A percentile compares a stretch with the other conserved stretches of the same genome.
These are phyloP conservation scores for Glarea lozoyensis DNA, from an alignment of 495 filamentous ascomycete genomes.

Conservation along the genomic window DNA sequence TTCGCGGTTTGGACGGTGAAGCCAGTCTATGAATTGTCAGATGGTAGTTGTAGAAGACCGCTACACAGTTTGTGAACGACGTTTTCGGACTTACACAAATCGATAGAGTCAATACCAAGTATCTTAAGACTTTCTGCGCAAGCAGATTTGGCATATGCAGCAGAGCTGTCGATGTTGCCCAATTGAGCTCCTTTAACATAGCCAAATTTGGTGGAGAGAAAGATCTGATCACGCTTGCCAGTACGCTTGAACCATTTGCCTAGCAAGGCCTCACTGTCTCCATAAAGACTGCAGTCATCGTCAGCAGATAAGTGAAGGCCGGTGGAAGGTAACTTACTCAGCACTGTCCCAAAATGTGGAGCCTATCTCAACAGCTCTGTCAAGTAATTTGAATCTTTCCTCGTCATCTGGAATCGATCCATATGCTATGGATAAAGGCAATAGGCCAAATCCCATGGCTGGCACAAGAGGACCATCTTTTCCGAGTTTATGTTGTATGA, in stretches of 20 bases:
- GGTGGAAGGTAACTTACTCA: too few species aligned
- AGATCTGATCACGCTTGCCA: conserved; percentile 45
- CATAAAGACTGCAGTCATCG: too few species aligned
- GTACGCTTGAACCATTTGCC: conserved; percentile 45
- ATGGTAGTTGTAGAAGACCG: too few species aligned
- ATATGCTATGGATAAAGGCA: conserved; percentile 41
- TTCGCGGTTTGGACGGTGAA: conserved; percentile 37
- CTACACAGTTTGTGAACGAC: too few species aligned
- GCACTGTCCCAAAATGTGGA: conserved; percentile 42
- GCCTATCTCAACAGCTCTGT: conserved; percentile 37
- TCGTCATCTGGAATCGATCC: conserved; percentile 28
- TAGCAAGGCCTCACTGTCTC: conserved; percentile 44
- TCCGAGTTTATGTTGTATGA: too few species aligned
- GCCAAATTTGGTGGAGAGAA: conserved; percentile 52
- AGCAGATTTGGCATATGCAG: too few species aligned
- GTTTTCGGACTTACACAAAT: conserved; percentile 50
- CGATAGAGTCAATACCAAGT: conserved; percentile 40
- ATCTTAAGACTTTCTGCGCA: conserved; percentile 34
- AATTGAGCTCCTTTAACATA: conserved; percentile 3
- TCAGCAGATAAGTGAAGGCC: too few species aligned
- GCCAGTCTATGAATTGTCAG: too few species aligned
- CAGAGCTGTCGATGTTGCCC: conserved; percentile 34
- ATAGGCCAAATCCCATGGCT: conserved; percentile 45
- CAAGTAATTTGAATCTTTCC: conserved; percentile 38
- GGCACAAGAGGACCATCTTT: conserved; percentile 43